These are phyloP conservation scores for Oryza coarctata DNA, from an alignment of 176 grass and related monocot species.

Conservation along the genomic window DNA sequence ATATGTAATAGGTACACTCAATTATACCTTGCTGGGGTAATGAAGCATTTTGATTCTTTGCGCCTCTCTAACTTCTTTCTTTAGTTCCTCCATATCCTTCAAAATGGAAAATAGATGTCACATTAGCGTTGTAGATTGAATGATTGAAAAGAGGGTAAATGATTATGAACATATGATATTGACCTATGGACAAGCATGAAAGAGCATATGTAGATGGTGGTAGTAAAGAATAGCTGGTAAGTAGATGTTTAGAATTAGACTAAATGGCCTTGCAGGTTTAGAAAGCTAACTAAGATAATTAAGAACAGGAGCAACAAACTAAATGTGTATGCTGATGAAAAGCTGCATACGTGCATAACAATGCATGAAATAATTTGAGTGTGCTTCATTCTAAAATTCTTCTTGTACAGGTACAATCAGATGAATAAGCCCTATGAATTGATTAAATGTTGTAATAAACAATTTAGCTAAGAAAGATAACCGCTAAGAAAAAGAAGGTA, in stretches of 20 bases:
- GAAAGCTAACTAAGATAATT: conserved; percentile 11
- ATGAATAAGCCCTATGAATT: conserved; percentile 16
- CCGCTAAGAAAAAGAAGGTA: conserved; percentile 22
- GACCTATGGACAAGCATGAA: conserved; percentile 13
- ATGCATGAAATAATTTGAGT: neutral
- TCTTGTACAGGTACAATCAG: neutral
- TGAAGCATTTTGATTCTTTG: conserved; percentile 97
- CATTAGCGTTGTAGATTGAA: neutral
- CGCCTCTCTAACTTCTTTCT: conserved; percentile 76
- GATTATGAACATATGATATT: neutral
- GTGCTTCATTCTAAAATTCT: conserved; percentile 12
- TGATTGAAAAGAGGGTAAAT: conserved; percentile 1
- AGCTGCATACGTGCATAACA: neutral
- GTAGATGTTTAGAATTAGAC: neutral
- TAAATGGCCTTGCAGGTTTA: neutral
- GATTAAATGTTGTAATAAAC: neutral
- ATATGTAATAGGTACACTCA: neutral
- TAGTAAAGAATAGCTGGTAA: neutral
- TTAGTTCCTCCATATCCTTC: conserved; percentile 73
- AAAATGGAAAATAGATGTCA: conserved; percentile 30
- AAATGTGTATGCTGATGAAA: conserved; percentile 2
- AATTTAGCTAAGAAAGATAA: conserved; percentile 10
- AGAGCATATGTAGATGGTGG: neutral
- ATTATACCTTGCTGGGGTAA: conserved; percentile 75
- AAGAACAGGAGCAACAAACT: conserved; percentile 1